Conservation (phyloP, 2,329 filamentous ascomycete species). For the Clonostachys rosea region DNA sequence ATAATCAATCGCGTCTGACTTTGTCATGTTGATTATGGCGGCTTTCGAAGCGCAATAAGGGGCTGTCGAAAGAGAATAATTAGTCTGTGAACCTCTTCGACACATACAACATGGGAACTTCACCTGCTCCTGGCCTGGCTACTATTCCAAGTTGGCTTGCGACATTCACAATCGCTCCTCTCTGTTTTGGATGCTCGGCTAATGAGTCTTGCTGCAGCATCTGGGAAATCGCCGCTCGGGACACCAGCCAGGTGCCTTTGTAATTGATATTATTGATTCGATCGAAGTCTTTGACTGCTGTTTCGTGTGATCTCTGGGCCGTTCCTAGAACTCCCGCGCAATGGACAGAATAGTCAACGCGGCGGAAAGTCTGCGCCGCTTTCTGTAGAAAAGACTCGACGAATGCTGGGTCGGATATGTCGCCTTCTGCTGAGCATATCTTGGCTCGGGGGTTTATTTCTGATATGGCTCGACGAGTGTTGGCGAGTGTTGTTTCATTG, state of each 20-base stretch:
- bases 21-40: conserved; percentile 53
- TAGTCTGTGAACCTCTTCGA: conserved; percentile 3
- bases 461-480: conserved; percentile 23
- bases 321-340: conserved; percentile 47
- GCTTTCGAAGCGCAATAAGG: conserved; percentile 55
- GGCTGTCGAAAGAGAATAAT: conserved; percentile 21
- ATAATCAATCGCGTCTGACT: conserved; percentile 52
- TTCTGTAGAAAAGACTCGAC: conserved; percentile 27
- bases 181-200: conserved; percentile 29
- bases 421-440: conserved; percentile 29
- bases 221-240: conserved; percentile 31
- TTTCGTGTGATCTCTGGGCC: conserved; percentile 36
- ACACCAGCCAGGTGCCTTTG: conserved; percentile 41
- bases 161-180: conserved; percentile 45
- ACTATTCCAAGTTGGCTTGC: conserved; percentile 48
- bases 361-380: conserved; percentile 25
- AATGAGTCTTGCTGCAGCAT: conserved; percentile 41
- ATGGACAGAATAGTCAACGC: conserved; percentile 52
- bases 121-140: conserved; percentile 30
- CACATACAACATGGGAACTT: conserved; percentile 17
- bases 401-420: conserved; percentile 41
- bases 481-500: conserved; percentile 28
- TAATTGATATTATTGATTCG: conserved; percentile 51
- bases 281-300: conserved; percentile 42
- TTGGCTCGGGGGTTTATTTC: conserved; percentile 22